Base-by-base conservation (phyloP, 805 yeast species). In the Metschnikowia shivogae region DNA sequence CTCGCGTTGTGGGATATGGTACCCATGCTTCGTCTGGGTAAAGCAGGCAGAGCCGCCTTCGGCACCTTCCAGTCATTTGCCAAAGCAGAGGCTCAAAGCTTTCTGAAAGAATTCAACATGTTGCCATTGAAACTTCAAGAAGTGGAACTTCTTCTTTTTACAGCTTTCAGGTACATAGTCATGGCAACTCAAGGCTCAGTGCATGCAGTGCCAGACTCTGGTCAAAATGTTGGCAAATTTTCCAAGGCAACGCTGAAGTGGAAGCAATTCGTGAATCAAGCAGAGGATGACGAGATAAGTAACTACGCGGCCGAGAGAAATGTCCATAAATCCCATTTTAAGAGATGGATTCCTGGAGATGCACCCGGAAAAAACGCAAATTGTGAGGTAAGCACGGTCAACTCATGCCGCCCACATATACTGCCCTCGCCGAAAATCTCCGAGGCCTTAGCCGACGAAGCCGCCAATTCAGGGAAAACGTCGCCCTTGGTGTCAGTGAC, bases 391-490 rank as follows among this genome's bases (percentile, higher is more conserved):
- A 37, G 22, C 40, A 37, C 40, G 8, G 34, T 37, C 32, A 28
- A 37, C 28, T 37, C 34, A 7, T 22, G 34, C 27, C 24, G 28
- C 12, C 20, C 36, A 19, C 42, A 39, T 24, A 39, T 39, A 8
- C 13, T 39, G 29, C 42, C 42, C 6, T 39, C 42, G 9, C 42
- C 42, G 6, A 39, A 30, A 32, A 39, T 39, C 36, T 39, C 40
- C n/a, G 40, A 37, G 5, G 40, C 40, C 11, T 37, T 28, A 10
- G 40, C 22, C 6, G 40, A 37, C n/a, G 40, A 37, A 8, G 27
- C 20, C 17, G 13, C 19, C 32, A 29, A 32, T 5, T 13, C 20
- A 6, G 32, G 12, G 27, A 37, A 29, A n/a, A 9, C 33, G 5
- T 29, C 33, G 14, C 27, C 26, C 26, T 22, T 22, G 26, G 26